Conservation (phyloP, 2,329 filamentous ascomycete genomes). For the Fusarium paranaense region DNA sequence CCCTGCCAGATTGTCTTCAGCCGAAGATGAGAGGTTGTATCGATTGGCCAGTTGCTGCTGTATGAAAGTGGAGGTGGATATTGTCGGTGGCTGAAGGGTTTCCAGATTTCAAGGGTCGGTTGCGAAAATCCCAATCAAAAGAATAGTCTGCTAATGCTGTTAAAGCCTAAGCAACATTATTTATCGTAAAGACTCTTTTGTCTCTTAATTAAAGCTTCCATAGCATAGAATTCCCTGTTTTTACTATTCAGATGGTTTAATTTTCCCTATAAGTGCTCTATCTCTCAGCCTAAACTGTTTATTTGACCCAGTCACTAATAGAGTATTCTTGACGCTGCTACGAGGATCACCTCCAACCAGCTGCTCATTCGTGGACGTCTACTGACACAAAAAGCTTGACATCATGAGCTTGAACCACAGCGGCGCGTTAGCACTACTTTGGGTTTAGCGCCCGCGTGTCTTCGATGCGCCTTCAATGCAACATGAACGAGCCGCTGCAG, state of each 20-base stretch:
- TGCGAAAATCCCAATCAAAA: not conserved
- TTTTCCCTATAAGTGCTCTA: not conserved
- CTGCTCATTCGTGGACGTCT: not conserved
- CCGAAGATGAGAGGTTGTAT: not conserved
- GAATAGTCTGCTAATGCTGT: not conserved
- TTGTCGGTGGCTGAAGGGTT: not conserved
- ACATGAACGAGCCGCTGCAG: not conserved
- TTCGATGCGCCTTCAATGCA: not conserved
- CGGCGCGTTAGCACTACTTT: slow-evolving; percentile 19
- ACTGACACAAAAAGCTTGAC: not conserved
- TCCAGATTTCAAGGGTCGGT: not conserved
- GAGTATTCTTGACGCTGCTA: not conserved
- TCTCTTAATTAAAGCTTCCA: not conserved
- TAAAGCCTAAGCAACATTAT: not conserved
- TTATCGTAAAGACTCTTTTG: not conserved
- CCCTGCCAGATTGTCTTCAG: slow-evolving; percentile 1
- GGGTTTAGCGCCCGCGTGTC: not conserved
- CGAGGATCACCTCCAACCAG: not conserved
- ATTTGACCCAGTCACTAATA: not conserved
- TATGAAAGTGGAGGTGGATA: not conserved
- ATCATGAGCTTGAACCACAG: slow-evolving; percentile 2
- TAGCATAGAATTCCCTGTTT: not conserved
- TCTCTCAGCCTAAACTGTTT: not conserved
- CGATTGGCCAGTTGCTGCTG: not conserved
- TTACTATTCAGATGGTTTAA: not conserved